Conservation (phyloP, 257 asterid genomes). For the Solanum pennellii region DNA sequence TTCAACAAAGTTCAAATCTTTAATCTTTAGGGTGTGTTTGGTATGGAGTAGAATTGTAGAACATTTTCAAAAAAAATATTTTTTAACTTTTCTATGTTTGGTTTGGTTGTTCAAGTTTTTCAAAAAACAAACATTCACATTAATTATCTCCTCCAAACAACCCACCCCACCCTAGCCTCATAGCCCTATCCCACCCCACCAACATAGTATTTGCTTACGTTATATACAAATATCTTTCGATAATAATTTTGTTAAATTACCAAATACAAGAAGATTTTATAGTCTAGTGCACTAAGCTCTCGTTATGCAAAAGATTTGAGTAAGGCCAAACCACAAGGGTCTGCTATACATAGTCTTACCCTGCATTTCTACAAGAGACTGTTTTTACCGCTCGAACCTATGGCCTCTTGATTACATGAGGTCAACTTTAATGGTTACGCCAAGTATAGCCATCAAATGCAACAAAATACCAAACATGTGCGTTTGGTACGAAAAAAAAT, state of each 20-base stretch:
- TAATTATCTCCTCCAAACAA: background rate
- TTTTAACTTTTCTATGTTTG: background rate
- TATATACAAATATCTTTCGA: background rate
- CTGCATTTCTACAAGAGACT: fast-evolving
- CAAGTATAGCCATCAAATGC: background rate
- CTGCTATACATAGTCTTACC: too few species aligned
- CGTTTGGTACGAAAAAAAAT: background rate
- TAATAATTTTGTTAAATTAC: background rate
- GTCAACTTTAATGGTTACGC: background rate
- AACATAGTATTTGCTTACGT: background rate
- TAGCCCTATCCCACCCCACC: background rate
- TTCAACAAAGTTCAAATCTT: slow-evolving; percentile 9
- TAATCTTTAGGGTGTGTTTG: background rate
- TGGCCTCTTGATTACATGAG: background rate
- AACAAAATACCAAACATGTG: background rate
- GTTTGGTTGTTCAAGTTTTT: background rate
- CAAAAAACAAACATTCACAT: background rate
- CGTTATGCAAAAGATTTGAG: background rate
- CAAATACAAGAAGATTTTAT: background rate
- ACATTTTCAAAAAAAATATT: background rate
- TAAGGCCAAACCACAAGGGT: background rate
- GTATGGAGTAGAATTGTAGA: background rate
- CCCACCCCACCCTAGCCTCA: background rate
- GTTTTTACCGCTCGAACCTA: background rate
- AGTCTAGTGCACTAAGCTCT: background rate